Percentiles rank a stretch among this genome's conserved stretches.
These are phyloP conservation scores for Salix koriyanagi DNA, from an alignment of 345 rosid species.

Conservation along the genomic window DNA sequence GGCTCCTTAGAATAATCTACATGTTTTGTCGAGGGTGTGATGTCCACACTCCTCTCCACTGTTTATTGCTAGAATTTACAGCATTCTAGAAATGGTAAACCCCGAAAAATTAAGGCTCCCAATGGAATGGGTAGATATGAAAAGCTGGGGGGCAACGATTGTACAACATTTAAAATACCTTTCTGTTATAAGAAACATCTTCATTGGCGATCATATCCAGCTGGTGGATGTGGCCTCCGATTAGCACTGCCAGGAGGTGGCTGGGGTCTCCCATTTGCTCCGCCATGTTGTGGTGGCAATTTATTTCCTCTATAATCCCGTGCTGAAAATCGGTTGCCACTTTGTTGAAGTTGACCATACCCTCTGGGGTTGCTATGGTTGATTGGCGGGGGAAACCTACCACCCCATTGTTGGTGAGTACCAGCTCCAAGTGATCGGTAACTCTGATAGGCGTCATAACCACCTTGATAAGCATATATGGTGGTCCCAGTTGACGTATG, in stretches of 20 bases:
- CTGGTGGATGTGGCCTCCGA: constrained; percentile 4
- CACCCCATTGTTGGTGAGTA: constrained; percentile 30
- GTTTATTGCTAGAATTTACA: not conserved
- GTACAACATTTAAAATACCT: constrained; percentile 1
- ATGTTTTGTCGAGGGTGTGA: not conserved
- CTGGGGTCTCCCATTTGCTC: not conserved
- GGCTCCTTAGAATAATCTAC: not conserved
- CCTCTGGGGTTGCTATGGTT: constrained; percentile 38
- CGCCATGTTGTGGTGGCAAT: constrained; percentile 20
- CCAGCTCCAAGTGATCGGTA: constrained; percentile 33
- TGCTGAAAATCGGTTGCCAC: constrained; percentile 36
- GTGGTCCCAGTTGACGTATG: constrained; percentile 8
- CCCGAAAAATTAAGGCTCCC: not conserved
- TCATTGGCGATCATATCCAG: constrained; percentile 5
- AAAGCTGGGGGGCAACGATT: not conserved
- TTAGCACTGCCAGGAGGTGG: constrained; percentile 5
- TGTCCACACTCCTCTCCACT: not conserved
- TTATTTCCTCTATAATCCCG: constrained; percentile 28
- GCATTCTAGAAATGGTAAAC: not conserved
- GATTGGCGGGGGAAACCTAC: constrained; percentile 32
- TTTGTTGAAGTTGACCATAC: constrained; percentile 30
- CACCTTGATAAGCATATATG: constrained; percentile 22
- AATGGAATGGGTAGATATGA: not conserved
- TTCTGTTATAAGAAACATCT: not conserved
- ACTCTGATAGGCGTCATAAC: constrained; percentile 30